These are phyloP conservation scores for Luffa acutangula DNA, from an alignment of 306 rosid genomes.

Conservation along the genomic window DNA sequence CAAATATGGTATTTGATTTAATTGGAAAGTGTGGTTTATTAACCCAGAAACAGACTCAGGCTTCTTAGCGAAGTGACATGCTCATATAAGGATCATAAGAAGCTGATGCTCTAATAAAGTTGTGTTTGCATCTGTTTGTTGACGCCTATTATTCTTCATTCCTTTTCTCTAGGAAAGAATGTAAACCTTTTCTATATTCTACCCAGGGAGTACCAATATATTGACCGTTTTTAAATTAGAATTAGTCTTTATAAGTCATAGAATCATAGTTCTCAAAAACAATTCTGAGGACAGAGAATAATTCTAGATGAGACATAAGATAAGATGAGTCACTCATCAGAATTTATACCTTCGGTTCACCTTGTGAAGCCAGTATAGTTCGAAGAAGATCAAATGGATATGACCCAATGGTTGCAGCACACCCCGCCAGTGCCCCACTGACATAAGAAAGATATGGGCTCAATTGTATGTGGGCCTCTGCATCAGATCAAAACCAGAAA, in stretches of 20 bases:
- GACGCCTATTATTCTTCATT: not conserved
- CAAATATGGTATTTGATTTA: not conserved
- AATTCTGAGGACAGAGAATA: not conserved
- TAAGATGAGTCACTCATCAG: not conserved
- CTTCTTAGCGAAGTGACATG: not conserved
- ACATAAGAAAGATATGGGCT: slow-evolving; percentile 82
- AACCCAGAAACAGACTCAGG: not conserved
- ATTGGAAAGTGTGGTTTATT: not conserved
- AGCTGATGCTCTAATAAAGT: not conserved
- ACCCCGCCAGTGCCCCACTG: slow-evolving; percentile 88
- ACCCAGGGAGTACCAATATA: not conserved
- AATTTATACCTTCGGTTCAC: slow-evolving; percentile 79
- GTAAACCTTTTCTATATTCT: not conserved
- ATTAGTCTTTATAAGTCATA: not conserved
- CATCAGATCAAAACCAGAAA: slow-evolving; percentile 16
- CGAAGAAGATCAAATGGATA: slow-evolving; percentile 94
- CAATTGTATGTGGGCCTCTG: slow-evolving; percentile 71
- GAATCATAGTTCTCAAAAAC: not conserved
- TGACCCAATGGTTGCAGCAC: slow-evolving; percentile 91
- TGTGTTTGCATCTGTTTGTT: not conserved
- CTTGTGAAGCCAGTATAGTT: slow-evolving; percentile 94
- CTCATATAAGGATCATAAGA: not conserved
- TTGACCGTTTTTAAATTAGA: not conserved
- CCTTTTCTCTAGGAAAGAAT: not conserved
- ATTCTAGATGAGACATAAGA: not conserved